phyloP scores from a whole-genome alignment of 768 basidiomycete species.

The Xanthoconium purpureum region DNA sequence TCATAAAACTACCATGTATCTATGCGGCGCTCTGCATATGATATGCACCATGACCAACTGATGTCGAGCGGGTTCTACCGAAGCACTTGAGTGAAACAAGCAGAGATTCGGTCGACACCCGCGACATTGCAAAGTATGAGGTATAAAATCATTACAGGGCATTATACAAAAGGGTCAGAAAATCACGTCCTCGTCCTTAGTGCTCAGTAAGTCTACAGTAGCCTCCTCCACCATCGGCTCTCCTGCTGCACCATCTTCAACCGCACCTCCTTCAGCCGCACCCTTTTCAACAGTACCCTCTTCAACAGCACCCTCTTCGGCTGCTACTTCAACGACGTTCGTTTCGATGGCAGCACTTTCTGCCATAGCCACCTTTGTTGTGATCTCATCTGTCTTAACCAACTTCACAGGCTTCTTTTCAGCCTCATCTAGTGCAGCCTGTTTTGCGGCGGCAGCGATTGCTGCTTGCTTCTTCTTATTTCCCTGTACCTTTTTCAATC shows the following conservation, averaged over 20 bases:
- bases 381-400: slow-evolving; percentile 1
- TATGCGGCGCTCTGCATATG: slow-evolving; percentile 51
- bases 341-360: too few relatives aligned
- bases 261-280: slow-evolving; percentile 33
- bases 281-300: slow-evolving; percentile 8
- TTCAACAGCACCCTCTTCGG: not conserved
- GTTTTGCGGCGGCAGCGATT: slow-evolving; percentile 29
- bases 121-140: slow-evolving; percentile 4
- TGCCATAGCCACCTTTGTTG: not conserved
- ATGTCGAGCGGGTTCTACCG: not conserved
- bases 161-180: slow-evolving; percentile 49
- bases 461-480: slow-evolving; percentile 90
- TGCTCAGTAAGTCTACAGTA: slow-evolving; percentile 66
- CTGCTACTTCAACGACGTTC: too few relatives aligned
- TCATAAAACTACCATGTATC: slow-evolving; percentile 65
- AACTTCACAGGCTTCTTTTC: slow-evolving; percentile 6
- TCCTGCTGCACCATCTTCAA: slow-evolving; percentile 2
- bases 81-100: slow-evolving; percentile 8
- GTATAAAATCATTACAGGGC: slow-evolving; percentile 7
- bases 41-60: slow-evolving; percentile 50
- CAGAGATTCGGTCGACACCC: slow-evolving; percentile 1
- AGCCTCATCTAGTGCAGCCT: slow-evolving; percentile 1
- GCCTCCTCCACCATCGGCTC: slow-evolving; percentile 31
- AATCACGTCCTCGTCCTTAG: slow-evolving; percentile 91
- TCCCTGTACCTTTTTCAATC: slow-evolving; percentile 94